Evolutionary conservation across 345 rosid genomes (phyloP).

Genomic region (Lumnitzera littorea): DNA sequence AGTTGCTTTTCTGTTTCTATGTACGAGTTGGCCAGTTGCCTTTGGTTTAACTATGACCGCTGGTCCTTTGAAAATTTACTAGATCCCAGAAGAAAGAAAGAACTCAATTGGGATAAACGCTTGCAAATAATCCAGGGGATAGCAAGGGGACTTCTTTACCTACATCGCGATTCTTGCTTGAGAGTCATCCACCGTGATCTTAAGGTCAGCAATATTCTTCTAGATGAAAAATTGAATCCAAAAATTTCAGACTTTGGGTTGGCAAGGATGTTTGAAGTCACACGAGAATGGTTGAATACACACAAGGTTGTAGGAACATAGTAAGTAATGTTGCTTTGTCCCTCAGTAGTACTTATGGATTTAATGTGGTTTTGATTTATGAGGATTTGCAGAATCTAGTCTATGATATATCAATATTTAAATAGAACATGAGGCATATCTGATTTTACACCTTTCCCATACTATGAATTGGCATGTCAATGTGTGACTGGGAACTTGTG

Average conservation of each 20-base stretch:
- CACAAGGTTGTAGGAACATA: constrained; percentile 18
- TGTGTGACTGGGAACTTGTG: too few species aligned
- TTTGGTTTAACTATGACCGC: background rate
- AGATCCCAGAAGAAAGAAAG: constrained; percentile 15
- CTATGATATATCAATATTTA: too few species aligned
- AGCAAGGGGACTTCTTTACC: constrained; percentile 21
- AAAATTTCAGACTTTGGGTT: constrained; percentile 31
- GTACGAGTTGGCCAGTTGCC: background rate
- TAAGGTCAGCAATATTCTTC: constrained; percentile 19
- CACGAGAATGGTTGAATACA: constrained; percentile 10
- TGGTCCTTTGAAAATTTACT: background rate
- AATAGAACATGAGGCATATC: too few species aligned
- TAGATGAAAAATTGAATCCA: constrained; percentile 23
- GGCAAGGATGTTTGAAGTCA: constrained; percentile 17
- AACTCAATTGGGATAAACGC: constrained; percentile 19
- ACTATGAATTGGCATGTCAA: too few species aligned
- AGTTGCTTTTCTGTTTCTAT: background rate
- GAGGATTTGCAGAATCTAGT: too few species aligned
- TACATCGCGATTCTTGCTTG: constrained; percentile 23
- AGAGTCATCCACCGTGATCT: constrained; percentile 29
- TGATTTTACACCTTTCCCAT: too few species aligned
- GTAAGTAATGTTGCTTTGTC: constrained; percentile 1
- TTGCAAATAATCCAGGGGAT: constrained; percentile 23
- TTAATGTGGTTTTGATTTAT: too few species aligned
- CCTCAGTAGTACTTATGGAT: too few species aligned